phyloP scores from a whole-genome alignment of 352 stramenopile species.

The Thraustochytrium sp. region DNA sequence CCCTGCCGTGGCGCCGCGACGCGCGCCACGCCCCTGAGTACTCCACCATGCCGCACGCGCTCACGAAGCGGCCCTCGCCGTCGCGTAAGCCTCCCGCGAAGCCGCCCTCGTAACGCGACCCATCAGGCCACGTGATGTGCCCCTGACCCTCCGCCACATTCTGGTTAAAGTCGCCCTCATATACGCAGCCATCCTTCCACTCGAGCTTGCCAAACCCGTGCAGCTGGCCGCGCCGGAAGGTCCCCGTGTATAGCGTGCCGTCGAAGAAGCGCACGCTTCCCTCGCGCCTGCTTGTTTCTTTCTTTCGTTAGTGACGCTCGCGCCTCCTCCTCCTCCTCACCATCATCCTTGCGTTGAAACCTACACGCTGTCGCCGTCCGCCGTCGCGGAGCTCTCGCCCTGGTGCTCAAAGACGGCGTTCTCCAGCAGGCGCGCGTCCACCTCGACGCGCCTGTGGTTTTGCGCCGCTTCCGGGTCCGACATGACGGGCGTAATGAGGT shows the following conservation, averaged over 20 bases:
- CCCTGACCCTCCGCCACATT: constrained; percentile 66
- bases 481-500: neutral
- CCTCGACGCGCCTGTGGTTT: neutral
- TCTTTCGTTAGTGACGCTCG: neutral
- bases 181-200: constrained; percentile 61
- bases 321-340: no score
- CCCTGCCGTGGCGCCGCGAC: neutral
- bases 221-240: constrained; percentile 63
- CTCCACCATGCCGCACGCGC: neutral
- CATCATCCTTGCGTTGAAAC: no score
- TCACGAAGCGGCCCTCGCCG: constrained; percentile 63
- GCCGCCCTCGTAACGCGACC: constrained; percentile 67
- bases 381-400: no score
- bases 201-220: constrained; percentile 65
- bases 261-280: constrained; percentile 60
- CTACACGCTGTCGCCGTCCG: no score
- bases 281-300: constrained; percentile 41
- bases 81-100: constrained; percentile 65
- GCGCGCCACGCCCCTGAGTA: constrained; percentile 26
- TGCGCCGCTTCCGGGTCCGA: neutral
- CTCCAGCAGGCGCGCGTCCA: neutral
- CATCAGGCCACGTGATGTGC: constrained; percentile 69
- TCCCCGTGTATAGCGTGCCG: constrained; percentile 63
- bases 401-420: neutral
- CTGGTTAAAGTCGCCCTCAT: constrained; percentile 64